Evolutionary conservation across 164 flowering plant species (phyloP).

Genomic region (Tinospora cordifolia): DNA sequence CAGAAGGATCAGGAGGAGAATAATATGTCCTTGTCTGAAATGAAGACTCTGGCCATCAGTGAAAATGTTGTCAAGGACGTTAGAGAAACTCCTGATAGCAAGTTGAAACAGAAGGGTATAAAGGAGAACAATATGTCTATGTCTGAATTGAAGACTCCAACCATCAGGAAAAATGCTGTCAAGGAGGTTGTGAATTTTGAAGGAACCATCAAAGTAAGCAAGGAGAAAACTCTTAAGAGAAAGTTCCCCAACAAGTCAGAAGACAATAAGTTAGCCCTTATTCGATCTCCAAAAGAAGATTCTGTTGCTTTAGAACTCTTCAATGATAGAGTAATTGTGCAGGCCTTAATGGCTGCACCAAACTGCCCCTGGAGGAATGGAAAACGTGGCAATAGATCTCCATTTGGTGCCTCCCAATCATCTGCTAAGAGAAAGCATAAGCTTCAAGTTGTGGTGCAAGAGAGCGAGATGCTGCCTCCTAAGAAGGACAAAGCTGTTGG

Average conservation of each 20-base stretch:
- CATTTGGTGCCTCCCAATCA: not conserved
- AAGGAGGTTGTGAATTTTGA: not conserved
- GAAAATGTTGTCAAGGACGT: too few relatives aligned
- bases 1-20: constrained; percentile 5
- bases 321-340: constrained; percentile 28
- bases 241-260: constrained; percentile 8
- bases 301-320: constrained; percentile 2
- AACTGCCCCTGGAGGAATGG: constrained; percentile 42
- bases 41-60: not conserved
- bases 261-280: not conserved
- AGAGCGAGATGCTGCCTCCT: not conserved
- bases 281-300: constrained; percentile 11
- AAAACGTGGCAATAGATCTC: constrained; percentile 14
- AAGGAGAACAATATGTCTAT: constrained; percentile 1
- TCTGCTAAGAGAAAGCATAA: constrained; percentile 20
- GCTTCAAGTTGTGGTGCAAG: constrained; percentile 5
- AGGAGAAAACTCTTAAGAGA: constrained; percentile 11
- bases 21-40: not conserved
- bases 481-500: constrained; percentile 6
- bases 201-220: constrained; percentile 2
- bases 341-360: constrained; percentile 42
- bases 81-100: not conserved
- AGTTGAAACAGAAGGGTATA: not conserved
- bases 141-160: not conserved
- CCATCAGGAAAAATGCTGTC: not conserved